Percentiles rank a stretch among this genome's conserved stretches.
Conservation (phyloP, 192 early-diverging fungal species). For the Chytriomyces hyalinus region DNA sequence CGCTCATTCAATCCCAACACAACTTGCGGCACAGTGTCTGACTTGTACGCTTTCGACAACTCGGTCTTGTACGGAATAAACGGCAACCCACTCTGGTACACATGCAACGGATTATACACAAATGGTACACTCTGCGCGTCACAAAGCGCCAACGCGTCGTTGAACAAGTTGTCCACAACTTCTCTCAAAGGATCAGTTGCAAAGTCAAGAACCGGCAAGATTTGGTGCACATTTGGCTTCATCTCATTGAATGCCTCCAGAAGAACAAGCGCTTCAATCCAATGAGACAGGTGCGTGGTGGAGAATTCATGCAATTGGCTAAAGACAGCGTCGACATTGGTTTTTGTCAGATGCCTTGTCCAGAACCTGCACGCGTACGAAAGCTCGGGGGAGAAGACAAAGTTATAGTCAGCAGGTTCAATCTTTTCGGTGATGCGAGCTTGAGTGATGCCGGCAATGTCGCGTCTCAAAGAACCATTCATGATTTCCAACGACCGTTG, state of each 20-base stretch:
- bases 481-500: neutral
- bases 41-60: neutral
- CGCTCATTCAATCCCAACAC: neutral
- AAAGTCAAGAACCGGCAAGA: neutral
- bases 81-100: neutral
- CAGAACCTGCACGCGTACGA: neutral
- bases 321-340: neutral
- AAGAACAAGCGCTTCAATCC: conserved; percentile 8
- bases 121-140: neutral
- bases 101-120: conserved; percentile 8
- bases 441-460: neutral
- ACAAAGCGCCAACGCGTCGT: no score
- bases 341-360: no score
- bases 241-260: neutral
- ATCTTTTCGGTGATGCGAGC: neutral
- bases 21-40: neutral
- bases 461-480: neutral
- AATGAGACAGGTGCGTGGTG: neutral
- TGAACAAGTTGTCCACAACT: neutral
- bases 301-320: neutral
- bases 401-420: neutral
- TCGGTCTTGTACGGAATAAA: neutral
- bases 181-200: neutral
- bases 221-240: neutral
- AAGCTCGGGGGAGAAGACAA: neutral